These are phyloP conservation scores for Staphylotrichum tortipilum DNA, from an alignment of 495 filamentous ascomycete species.

Conservation along the genomic window DNA sequence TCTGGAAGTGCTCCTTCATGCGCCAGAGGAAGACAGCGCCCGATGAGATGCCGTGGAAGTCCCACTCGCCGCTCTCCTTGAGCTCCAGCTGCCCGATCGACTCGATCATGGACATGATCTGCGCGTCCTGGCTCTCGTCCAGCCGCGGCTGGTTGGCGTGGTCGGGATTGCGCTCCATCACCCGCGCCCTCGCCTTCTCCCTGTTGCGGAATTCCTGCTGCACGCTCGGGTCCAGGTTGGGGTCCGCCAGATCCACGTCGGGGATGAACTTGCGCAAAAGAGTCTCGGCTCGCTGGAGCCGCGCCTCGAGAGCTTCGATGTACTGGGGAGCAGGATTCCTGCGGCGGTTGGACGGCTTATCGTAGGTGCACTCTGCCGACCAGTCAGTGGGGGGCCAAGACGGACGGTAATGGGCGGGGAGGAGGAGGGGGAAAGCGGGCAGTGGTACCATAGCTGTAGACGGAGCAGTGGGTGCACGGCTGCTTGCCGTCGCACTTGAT, in stretches of 20 bases:
- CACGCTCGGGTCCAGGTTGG: slow-evolving; percentile 62
- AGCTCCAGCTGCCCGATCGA: slow-evolving; percentile 82
- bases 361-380: slow-evolving; percentile 83
- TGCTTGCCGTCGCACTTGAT: slow-evolving; percentile 98
- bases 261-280: slow-evolving; percentile 74
- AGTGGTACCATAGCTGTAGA: slow-evolving; percentile 90
- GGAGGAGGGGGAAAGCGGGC: neutral
- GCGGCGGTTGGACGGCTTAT: slow-evolving; percentile 91
- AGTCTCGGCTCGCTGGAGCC: slow-evolving; percentile 74
- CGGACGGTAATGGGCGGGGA: neutral
- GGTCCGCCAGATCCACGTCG: slow-evolving; percentile 75
- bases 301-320: slow-evolving; percentile 80
- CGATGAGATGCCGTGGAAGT: slow-evolving; percentile 91
- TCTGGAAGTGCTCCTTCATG: slow-evolving; percentile 70
- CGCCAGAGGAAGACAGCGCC: slow-evolving; percentile 77
- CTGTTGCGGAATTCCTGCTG: slow-evolving; percentile 48
- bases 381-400: slow-evolving; percentile 25
- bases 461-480: slow-evolving; percentile 94
- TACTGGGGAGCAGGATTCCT: slow-evolving; percentile 94
- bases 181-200: slow-evolving; percentile 33
- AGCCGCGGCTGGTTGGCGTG: slow-evolving; percentile 15
- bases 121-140: slow-evolving; percentile 52
- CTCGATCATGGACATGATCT: slow-evolving; percentile 91
- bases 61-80: slow-evolving; percentile 86
- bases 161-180: slow-evolving; percentile 26